Base-by-base conservation (phyloP, 805 yeast species). In the Kluyveromyces aestuarii region DNA sequence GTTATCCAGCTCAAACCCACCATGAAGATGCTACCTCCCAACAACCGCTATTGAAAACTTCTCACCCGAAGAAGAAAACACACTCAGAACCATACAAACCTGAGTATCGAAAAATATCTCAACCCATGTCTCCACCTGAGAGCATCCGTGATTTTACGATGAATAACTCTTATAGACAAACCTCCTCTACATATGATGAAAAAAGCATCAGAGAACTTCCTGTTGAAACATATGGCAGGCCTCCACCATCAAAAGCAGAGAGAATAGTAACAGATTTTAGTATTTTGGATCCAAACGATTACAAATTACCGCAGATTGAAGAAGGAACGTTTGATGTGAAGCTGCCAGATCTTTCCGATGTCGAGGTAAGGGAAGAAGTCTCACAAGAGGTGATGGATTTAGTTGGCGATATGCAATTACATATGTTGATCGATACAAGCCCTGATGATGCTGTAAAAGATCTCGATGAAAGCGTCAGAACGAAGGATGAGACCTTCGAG, bases 61-160 rank as follows among this genome's bases (percentile, higher is more conserved):
- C 25, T 21, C 25, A 21, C 25, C 6, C 6, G 25, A 21, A 21
- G 25, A 21, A 21, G 25, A 21, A 54, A 48, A 8, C 45, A 58
- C 16, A 62, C 62, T 11, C 60, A 57, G 44, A 55, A 58, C 43
- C 60, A 56, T 47, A 54, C 57, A 7, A 56, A 58, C 42, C 62
- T 59, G 45, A 57, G 53, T 49, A 52, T 62, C 39, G 39, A 60
- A 17, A 59, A 61, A 17, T 54, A 58, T 9, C 67, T 64, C 2
- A 49, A 58, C 11, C 62, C 55, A 14, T 45, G 48, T 16, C 58
- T 60, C 45, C 59, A 54, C 0, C 50, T 59, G 38, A 54, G 44
- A 36, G 48, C 43, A 9, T 44, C 37, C 19, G 46, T 39, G 46
- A 42, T 35, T 2, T 38, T 44, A 33, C 36, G 8, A 10, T 45